Conservation (phyloP, 1,284 basidiomycete genomes). For the Irpex sp. region DNA sequence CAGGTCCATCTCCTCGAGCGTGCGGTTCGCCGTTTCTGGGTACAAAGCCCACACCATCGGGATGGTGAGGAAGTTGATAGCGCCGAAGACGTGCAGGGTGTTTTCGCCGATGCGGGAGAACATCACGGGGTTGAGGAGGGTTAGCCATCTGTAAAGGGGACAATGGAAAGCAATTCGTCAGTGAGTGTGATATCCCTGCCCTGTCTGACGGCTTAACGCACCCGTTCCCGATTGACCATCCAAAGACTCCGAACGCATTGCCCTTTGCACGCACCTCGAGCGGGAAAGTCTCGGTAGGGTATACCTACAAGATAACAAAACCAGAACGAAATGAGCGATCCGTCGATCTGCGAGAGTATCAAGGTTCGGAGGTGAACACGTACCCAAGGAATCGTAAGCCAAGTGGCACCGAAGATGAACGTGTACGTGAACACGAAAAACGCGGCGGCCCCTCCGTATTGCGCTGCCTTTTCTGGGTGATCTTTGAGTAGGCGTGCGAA, state of each 20-base stretch:
- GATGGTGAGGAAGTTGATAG: conserved; percentile 43
- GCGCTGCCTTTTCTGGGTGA: conserved; percentile 36
- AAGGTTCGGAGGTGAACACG: background rate
- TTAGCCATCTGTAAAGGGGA: conserved; percentile 27
- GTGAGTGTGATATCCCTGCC: background rate
- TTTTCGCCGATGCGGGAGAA: conserved; percentile 32
- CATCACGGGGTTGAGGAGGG: conserved; percentile 34
- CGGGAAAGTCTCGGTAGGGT: conserved; percentile 54
- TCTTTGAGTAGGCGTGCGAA: conserved; percentile 42
- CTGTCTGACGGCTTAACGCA: conserved; percentile 1
- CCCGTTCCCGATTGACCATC: conserved; percentile 48
- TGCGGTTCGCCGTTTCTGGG: conserved; percentile 49
- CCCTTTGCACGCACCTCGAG: conserved; percentile 58
- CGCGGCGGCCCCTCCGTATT: conserved; percentile 44
- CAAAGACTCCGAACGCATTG: conserved; percentile 50
- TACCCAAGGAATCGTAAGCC: conserved; percentile 54
- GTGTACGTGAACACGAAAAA: conserved; percentile 49
- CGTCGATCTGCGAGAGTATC: background rate
- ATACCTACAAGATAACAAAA: conserved; percentile 14
- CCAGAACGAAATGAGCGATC: background rate
- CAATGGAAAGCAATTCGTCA: background rate
- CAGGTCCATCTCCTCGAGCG: conserved; percentile 50
- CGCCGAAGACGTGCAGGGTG: conserved; percentile 45
- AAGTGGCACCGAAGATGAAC: conserved; percentile 46
- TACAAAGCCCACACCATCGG: conserved; percentile 49